Percentiles rank a stretch among this genome's conserved stretches.
Conservation (phyloP, 371 early-diverging fungal species). For the Syncephalastrum racemosum region DNA sequence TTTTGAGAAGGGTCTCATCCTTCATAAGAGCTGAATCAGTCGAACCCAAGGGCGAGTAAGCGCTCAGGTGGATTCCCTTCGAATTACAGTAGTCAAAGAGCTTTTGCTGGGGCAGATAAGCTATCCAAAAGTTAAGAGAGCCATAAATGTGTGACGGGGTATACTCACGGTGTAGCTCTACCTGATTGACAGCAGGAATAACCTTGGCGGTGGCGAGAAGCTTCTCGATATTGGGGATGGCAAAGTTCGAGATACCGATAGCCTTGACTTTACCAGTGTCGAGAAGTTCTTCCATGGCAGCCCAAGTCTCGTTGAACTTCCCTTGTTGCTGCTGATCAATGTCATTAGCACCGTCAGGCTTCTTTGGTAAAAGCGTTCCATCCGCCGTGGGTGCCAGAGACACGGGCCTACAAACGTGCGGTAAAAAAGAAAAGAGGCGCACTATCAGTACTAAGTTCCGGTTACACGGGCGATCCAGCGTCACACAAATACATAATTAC, state of each 20-base stretch:
- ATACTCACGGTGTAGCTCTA: constrained; percentile 81
- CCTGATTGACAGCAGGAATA: constrained; percentile 67
- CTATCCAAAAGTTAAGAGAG: constrained; percentile 7
- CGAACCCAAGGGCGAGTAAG: constrained; percentile 76
- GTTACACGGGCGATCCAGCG: too few species aligned
- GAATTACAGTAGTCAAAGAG: constrained; percentile 54
- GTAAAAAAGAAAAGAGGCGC: too few species aligned
- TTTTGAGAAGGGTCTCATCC: constrained; percentile 46
- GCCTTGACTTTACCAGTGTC: constrained; percentile 64
- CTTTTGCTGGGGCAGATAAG: constrained; percentile 66
- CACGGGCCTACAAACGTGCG: too few species aligned
- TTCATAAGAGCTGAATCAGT: constrained; percentile 42
- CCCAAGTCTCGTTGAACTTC: constrained; percentile 45
- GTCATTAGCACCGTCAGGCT: constrained; percentile 37
- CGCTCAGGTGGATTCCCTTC: constrained; percentile 59
- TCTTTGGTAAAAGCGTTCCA: too few species aligned
- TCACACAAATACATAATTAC: too few species aligned
- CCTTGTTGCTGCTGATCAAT: constrained; percentile 19
- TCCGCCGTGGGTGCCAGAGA: too few species aligned
- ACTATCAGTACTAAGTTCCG: too few species aligned
- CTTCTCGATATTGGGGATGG: constrained; percentile 49
- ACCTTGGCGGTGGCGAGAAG: constrained; percentile 55
- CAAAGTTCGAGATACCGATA: constrained; percentile 69
- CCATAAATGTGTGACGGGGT: constrained; percentile 49
- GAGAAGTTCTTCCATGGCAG: constrained; percentile 59